Evolutionary conservation across 2,329 filamentous ascomycete genomes (phyloP).

Genomic region (Colletotrichum godetiae): DNA sequence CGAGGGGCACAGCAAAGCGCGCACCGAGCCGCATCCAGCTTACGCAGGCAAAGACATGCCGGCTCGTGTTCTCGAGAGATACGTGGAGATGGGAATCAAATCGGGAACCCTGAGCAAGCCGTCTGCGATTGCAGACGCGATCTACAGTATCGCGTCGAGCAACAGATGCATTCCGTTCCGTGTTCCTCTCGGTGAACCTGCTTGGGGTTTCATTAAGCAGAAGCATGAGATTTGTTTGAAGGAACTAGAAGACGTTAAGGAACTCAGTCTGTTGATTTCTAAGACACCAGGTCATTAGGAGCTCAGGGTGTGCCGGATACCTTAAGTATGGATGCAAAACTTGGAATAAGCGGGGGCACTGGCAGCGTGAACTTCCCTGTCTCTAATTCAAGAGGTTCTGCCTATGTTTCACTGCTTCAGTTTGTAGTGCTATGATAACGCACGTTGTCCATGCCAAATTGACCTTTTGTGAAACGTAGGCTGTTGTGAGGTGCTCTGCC

Average conservation of each 20-base stretch:
- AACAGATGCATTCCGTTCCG: constrained; percentile 52
- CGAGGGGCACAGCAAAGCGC: constrained; percentile 37
- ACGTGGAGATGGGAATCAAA: constrained; percentile 21
- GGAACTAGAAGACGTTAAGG: constrained; percentile 48
- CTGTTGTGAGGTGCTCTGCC: no score
- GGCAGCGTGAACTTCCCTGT: no score
- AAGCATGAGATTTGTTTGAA: constrained; percentile 44
- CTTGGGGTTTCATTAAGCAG: constrained; percentile 46
- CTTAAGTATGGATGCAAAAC: no score
- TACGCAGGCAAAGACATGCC: constrained; percentile 49
- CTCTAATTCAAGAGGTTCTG: no score
- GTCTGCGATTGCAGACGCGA: constrained; percentile 47
- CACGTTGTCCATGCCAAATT: no score
- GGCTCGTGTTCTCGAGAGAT: constrained; percentile 41
- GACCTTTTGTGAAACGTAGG: no score
- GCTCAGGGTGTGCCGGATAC: no score
- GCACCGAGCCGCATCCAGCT: constrained; percentile 48
- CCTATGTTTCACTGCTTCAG: no score
- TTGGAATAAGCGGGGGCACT: no score
- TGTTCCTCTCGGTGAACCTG: constrained; percentile 53
- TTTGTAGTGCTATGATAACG: no score
- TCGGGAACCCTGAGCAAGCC: constrained; percentile 42
- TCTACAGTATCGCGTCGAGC: constrained; percentile 48
- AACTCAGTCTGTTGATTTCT: constrained; percentile 40
- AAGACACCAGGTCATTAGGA: background rate